These are phyloP conservation scores for Leishmania braziliensis DNA, from an alignment of 208 protist species.

Conservation along the genomic window DNA sequence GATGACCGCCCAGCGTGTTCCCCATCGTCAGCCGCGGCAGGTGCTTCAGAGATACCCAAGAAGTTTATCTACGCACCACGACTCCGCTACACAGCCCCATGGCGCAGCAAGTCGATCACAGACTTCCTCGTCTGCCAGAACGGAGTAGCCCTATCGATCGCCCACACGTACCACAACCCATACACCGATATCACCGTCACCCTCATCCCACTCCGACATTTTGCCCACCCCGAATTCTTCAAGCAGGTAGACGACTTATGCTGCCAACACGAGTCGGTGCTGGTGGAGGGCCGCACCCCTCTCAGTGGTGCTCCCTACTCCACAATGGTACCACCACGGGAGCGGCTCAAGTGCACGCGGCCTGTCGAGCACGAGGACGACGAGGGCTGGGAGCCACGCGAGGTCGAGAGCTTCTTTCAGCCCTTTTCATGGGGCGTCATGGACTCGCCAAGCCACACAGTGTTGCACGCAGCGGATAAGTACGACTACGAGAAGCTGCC, in stretches of 20 bases:
- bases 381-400: constrained; percentile 85
- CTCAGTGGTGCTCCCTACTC: constrained; percentile 62
- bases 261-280: constrained; percentile 79
- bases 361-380: constrained; percentile 71
- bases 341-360: constrained; percentile 25
- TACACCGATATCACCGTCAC: constrained; percentile 59
- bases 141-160: constrained; percentile 41
- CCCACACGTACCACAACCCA: constrained; percentile 68
- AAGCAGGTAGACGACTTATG: constrained; percentile 78
- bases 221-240: constrained; percentile 86
- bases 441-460: constrained; percentile 71
- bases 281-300: constrained; percentile 86
- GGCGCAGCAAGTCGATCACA: constrained; percentile 43
- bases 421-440: constrained; percentile 89
- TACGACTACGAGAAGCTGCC: constrained; percentile 87
- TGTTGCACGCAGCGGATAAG: constrained; percentile 86
- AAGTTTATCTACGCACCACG: constrained; percentile 52
- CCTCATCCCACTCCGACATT: constrained; percentile 78
- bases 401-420: constrained; percentile 77
- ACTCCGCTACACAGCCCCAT: constrained; percentile 62
- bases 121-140: constrained; percentile 69
- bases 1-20: not conserved
- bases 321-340: constrained; percentile 73
- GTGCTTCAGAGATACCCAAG: not conserved
- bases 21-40: not conserved